Evolutionary conservation across 768 basidiomycete species (phyloP), one percentile per base, ranked within the genome.

Genomic region (Pleurotus tuber-regium): DNA sequence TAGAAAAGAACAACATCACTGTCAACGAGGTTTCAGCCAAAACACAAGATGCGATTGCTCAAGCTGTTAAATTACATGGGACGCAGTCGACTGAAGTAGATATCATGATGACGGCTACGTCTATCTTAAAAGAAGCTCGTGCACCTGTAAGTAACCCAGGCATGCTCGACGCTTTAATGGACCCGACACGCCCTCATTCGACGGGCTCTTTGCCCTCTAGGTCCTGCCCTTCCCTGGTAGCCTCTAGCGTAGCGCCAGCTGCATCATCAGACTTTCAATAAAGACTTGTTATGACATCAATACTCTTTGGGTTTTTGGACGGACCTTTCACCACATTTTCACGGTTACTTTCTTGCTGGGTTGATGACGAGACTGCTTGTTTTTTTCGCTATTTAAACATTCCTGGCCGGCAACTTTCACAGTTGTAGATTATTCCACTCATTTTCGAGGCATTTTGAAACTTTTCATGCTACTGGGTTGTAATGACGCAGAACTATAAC

Each of bases 41-140:
- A 48, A 79, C 79, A 33, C 76, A 79, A 54, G 75, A 73, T 52
- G 90, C 89, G 16, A 89, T 92, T 54, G 91, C 89, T 28, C 81
- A 85, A 62, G 90, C 90, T 31, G 89, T 92, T 31, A 86, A 86
- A 61, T 80, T 84, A 63, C 82, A 83, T 33, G 87, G 87, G 25
- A 80, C 83, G 12, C 66, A 78, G 35, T 86, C 87, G 29, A 88
- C 83, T 49, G 89, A 89, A 60, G 84, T 92, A 46, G 88, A 91
- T 59, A 87, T 91, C 57, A 76, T 91, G 60, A 83, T 87, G 60
- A 83, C 87, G 2, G 87, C 89, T 33, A 75, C 75, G 26, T 74
- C 73, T 9, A 75, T 79, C 51, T 66, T 79, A 21, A 76, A 72
- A 48, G 46, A 48, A 60, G 68, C 73, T 25, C 69, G 72, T 51